Evolutionary conservation across 1,284 basidiomycete species (phyloP).

Genomic region (Anthracocystis setariae): DNA sequence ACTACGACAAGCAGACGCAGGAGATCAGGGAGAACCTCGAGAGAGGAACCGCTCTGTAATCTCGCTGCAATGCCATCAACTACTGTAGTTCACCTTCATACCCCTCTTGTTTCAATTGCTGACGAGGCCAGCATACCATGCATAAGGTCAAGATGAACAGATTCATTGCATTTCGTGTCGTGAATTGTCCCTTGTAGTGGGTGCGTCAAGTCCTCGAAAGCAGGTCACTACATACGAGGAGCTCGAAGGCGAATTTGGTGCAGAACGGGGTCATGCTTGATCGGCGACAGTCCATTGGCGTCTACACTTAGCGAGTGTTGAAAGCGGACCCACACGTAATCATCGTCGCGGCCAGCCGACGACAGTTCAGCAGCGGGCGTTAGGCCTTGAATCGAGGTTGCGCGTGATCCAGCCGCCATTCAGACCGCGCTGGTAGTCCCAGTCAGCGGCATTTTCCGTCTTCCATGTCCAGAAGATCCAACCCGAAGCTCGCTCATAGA

Average conservation of each 20-base stretch:
- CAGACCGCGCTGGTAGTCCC: conserved; percentile 66
- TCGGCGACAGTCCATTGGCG: neutral
- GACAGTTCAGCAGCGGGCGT: conserved; percentile 39
- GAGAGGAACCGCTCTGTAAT: conserved; percentile 45
- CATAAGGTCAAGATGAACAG: no score
- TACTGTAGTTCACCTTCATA: neutral
- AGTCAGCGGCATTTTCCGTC: conserved; percentile 70
- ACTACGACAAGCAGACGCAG: conserved; percentile 96
- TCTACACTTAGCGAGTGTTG: neutral
- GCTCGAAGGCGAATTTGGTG: no score
- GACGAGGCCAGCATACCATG: no score
- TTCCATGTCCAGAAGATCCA: conserved; percentile 89
- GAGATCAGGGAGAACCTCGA: conserved; percentile 71
- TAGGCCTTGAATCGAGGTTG: conserved; percentile 43
- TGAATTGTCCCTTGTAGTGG: no score
- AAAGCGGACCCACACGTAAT: conserved; percentile 5
- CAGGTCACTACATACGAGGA: no score
- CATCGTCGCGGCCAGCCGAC: neutral
- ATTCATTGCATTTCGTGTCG: no score
- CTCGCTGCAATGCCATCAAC: neutral
- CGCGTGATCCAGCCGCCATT: conserved; percentile 60
- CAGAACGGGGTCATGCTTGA: no score
- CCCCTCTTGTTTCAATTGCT: neutral
- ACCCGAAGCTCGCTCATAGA: conserved; percentile 71
- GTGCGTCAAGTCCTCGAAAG: no score